Percentiles rank a stretch among this genome's conserved stretches.
Evolutionary conservation across 2,329 filamentous ascomycete genomes (phyloP).

Genomic region (Chaetothyriales sp.): DNA sequence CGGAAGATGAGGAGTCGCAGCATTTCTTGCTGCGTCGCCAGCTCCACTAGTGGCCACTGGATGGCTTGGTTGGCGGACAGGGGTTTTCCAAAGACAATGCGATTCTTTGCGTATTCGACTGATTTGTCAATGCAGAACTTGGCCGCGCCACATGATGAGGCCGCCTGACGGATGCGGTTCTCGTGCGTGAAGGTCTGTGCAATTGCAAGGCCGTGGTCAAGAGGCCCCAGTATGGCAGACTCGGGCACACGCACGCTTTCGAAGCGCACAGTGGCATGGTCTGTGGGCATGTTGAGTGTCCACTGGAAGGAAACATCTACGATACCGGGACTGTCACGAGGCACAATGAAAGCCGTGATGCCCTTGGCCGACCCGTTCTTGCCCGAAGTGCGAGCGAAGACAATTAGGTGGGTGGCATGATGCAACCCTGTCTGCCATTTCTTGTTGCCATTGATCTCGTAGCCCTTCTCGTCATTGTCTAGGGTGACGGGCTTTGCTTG

Average conservation of each 20-base stretch:
- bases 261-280: slow-evolving; percentile 48
- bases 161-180: slow-evolving; percentile 52
- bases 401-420: slow-evolving; percentile 46
- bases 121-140: slow-evolving; percentile 46
- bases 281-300: slow-evolving; percentile 55
- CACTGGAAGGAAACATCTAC: slow-evolving; percentile 47
- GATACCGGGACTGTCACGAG: slow-evolving; percentile 38
- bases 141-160: slow-evolving; percentile 46
- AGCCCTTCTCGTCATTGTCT: slow-evolving; percentile 32
- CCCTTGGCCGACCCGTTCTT: slow-evolving; percentile 40
- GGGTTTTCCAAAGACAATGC: slow-evolving; percentile 43
- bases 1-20: slow-evolving; percentile 46
- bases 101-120: slow-evolving; percentile 41
- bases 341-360: slow-evolving; percentile 49
- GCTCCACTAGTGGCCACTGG: slow-evolving; percentile 50
- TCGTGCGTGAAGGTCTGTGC: slow-evolving; percentile 54
- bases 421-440: slow-evolving; percentile 56
- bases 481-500: slow-evolving; percentile 31
- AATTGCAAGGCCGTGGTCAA: slow-evolving; percentile 44
- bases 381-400: slow-evolving; percentile 47
- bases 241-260: slow-evolving; percentile 44
- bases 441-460: slow-evolving; percentile 45
- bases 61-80: slow-evolving; percentile 49
- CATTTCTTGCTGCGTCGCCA: slow-evolving; percentile 50
- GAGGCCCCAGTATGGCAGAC: slow-evolving; percentile 38